Conservation (phyloP, 306 rosid species). For the Rosa multiflora region DNA sequence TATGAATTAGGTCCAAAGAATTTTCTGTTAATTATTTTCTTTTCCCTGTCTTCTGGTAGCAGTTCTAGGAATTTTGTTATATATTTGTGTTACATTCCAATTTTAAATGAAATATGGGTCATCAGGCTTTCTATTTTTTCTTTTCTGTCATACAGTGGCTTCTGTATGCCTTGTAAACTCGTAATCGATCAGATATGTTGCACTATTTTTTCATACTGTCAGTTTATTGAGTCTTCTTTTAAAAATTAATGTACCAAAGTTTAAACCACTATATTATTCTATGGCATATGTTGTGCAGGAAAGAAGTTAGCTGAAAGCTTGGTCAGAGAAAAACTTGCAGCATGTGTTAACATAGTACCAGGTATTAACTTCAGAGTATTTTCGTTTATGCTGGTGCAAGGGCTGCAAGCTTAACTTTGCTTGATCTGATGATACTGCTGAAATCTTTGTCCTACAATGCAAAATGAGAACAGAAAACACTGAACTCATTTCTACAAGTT, state of each 20-base stretch:
- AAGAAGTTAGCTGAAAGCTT: conserved; percentile 86
- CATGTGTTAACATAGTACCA: conserved; percentile 87
- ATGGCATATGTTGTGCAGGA: conserved; percentile 44
- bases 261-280: not conserved
- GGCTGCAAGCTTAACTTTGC: conserved; percentile 1
- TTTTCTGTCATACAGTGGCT: not conserved
- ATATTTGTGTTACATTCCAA: not conserved
- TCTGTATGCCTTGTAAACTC: not conserved
- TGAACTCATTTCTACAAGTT: not conserved
- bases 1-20: not conserved
- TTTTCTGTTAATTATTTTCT: not conserved
- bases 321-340: conserved; percentile 89
- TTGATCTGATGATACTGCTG: not conserved
- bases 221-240: not conserved
- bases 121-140: not conserved
- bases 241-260: not conserved
- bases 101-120: not conserved
- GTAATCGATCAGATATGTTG: not conserved
- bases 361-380: conserved; percentile 40
- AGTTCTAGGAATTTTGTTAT: not conserved
- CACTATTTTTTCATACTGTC: not conserved
- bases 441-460: not conserved
- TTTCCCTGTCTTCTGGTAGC: not conserved
- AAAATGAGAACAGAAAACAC: not conserved
- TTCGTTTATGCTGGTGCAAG: not conserved